These are phyloP conservation scores for Phytophthora kernoviae DNA, from an alignment of 352 stramenopile genomes.

Conservation along the genomic window DNA sequence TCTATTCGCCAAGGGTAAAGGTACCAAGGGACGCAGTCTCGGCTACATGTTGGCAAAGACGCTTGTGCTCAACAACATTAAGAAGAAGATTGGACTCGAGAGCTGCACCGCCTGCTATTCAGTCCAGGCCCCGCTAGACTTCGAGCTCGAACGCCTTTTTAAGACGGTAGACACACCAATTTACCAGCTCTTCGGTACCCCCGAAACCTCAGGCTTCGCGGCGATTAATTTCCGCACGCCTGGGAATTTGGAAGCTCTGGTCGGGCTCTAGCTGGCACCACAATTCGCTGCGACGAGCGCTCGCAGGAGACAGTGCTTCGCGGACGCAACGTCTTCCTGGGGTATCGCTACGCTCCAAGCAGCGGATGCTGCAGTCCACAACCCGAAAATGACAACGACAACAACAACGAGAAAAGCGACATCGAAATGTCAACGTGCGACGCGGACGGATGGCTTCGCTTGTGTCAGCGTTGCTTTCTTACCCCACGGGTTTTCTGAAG, in stretches of 20 bases:
- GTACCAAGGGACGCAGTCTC: slow-evolving; percentile 55
- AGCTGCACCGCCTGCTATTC: slow-evolving; percentile 79
- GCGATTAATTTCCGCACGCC: slow-evolving; percentile 73
- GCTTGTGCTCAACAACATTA: slow-evolving; percentile 80
- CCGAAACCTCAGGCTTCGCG: slow-evolving; percentile 73
- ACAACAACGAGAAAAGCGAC: slow-evolving; percentile 17
- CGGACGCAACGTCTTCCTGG: slow-evolving; percentile 75
- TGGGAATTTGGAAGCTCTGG: slow-evolving; percentile 80
- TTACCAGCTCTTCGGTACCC: slow-evolving; percentile 75
- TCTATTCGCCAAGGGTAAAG: slow-evolving; percentile 44
- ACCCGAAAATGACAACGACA: slow-evolving; percentile 8
- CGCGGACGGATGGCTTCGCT: slow-evolving; percentile 56
- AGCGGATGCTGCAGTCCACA: slow-evolving; percentile 5
- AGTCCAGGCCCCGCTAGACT: slow-evolving; percentile 75
- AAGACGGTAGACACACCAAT: slow-evolving; percentile 85
- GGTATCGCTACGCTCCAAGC: slow-evolving; percentile 47
- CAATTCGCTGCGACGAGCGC: slow-evolving; percentile 65
- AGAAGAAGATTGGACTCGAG: slow-evolving; percentile 79
- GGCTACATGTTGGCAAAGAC: slow-evolving; percentile 82
- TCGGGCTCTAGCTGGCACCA: slow-evolving; percentile 57
- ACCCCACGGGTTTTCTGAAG: slow-evolving; percentile 74
- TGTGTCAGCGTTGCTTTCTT: slow-evolving; percentile 64
- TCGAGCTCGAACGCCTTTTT: slow-evolving; percentile 82
- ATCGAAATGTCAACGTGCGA: slow-evolving; percentile 14
- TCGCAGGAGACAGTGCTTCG: slow-evolving; percentile 67